These are phyloP conservation scores for Daldinia bambusicola DNA, from an alignment of 495 filamentous ascomycete species.

Conservation along the genomic window DNA sequence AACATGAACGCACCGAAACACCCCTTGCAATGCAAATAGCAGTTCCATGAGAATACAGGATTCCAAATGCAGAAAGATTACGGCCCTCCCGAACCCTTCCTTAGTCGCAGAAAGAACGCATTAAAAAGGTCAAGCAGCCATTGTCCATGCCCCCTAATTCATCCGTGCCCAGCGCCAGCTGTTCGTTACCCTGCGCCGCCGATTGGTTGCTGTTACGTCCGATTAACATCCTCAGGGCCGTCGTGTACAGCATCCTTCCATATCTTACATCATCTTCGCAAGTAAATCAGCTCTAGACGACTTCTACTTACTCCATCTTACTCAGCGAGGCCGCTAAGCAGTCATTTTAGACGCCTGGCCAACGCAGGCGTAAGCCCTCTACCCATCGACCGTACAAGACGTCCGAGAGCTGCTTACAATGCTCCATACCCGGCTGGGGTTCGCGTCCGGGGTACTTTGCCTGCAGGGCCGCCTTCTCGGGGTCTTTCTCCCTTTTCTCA, in stretches of 20 bases:
- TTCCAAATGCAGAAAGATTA: conserved; percentile 26
- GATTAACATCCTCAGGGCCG: conserved; percentile 9
- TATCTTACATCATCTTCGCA: conserved; percentile 27
- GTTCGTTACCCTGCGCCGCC: background rate
- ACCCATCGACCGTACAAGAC: conserved; percentile 91
- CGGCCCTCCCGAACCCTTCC: conserved; percentile 12
- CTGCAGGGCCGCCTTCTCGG: conserved; percentile 61
- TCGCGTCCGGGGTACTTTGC: conserved; percentile 60
- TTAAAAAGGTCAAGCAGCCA: background rate
- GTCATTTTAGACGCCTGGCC: conserved; percentile 59
- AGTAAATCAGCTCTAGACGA: background rate
- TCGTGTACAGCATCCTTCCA: background rate
- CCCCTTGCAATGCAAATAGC: conserved; percentile 35
- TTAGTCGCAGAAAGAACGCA: conserved; percentile 3
- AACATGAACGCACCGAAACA: conserved; percentile 26
- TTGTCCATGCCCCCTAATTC: conserved; percentile 4
- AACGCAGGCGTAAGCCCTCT: conserved; percentile 82
- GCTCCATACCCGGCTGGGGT: conserved; percentile 81
- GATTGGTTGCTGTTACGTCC: background rate
- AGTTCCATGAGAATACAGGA: conserved; percentile 7
- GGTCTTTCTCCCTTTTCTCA: conserved; percentile 46
- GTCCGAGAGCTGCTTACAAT: conserved; percentile 87
- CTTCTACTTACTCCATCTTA: background rate
- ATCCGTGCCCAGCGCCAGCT: background rate
- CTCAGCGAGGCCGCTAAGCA: conserved; percentile 40